Percentiles rank a stretch among this genome's conserved stretches.
Evolutionary conservation across 345 rosid species (phyloP).

Genomic region (Eucalyptus guilfoylei): DNA sequence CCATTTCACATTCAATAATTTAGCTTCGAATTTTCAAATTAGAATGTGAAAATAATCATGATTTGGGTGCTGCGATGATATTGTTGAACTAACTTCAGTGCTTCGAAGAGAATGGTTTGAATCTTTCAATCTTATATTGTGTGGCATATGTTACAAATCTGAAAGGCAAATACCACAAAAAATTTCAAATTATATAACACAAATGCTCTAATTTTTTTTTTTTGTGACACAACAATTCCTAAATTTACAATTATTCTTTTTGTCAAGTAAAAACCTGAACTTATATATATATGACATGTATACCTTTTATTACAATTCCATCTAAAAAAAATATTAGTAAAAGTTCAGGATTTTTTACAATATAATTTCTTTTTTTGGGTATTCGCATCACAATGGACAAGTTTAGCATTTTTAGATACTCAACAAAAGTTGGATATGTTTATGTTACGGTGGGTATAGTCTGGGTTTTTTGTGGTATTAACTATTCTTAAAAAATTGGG

Average conservation of each 20-base stretch:
- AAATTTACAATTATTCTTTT: no score
- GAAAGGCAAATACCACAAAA: accelerated
- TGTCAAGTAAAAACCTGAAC: no score
- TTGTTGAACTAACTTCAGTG: background rate
- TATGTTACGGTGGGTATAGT: accelerated
- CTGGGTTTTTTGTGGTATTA: accelerated
- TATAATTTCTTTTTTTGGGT: accelerated
- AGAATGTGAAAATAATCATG: background rate
- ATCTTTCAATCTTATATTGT: background rate
- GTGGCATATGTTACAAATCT: background rate
- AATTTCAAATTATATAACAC: no score
- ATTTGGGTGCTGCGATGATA: background rate
- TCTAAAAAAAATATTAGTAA: no score
- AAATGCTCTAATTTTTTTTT: no score
- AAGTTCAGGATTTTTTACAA: accelerated
- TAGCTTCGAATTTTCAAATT: background rate
- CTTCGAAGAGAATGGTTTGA: background rate
- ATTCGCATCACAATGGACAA: no score
- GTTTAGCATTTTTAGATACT: no score
- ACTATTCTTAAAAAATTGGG: background rate
- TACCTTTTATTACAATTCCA: accelerated
- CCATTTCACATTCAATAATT: background rate
- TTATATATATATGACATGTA: no score
- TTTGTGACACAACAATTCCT: no score
- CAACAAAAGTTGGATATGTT: no score